phyloP scores from a whole-genome alignment of 768 basidiomycete species.

The Phlegmacium glaucopus region DNA sequence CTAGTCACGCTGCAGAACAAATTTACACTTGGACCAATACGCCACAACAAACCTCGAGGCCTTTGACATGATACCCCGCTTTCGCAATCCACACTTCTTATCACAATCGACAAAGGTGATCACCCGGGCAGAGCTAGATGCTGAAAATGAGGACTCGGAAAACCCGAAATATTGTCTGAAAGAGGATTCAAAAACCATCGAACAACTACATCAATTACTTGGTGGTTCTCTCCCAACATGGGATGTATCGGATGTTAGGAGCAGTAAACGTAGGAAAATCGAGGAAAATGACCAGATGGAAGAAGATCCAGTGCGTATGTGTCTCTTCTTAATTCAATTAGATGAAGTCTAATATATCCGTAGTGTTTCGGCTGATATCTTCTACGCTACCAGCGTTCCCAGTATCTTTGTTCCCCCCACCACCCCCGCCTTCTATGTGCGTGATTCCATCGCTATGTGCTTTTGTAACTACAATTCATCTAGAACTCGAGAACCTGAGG shows the following conservation, averaged over 20 bases:
- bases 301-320: conserved; percentile 12
- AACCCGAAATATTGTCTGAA: background rate
- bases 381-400: conserved; percentile 28
- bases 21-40: conserved; percentile 21
- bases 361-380: conserved; percentile 52
- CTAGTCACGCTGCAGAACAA: conserved; percentile 8
- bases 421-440: conserved; percentile 38
- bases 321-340: conserved; percentile 2
- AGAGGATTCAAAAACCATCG: conserved; percentile 2
- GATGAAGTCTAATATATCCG: conserved; percentile 1
- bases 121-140: conserved; percentile 30
- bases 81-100: conserved; percentile 44
- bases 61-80: conserved; percentile 30
- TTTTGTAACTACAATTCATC: background rate
- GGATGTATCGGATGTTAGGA: background rate
- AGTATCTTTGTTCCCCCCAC: conserved; percentile 42
- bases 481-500: conserved; percentile 47
- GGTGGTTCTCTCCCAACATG: background rate
- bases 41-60: conserved; percentile 22
- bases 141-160: conserved; percentile 1
- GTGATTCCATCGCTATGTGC: conserved; percentile 6
- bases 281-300: background rate
- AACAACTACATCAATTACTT: conserved; percentile 11
- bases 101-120: conserved; percentile 27
- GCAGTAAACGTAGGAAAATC: conserved; percentile 5